phyloP scores from a whole-genome alignment of 352 stramenopile genomes.

The Aphanomyces invadans region DNA sequence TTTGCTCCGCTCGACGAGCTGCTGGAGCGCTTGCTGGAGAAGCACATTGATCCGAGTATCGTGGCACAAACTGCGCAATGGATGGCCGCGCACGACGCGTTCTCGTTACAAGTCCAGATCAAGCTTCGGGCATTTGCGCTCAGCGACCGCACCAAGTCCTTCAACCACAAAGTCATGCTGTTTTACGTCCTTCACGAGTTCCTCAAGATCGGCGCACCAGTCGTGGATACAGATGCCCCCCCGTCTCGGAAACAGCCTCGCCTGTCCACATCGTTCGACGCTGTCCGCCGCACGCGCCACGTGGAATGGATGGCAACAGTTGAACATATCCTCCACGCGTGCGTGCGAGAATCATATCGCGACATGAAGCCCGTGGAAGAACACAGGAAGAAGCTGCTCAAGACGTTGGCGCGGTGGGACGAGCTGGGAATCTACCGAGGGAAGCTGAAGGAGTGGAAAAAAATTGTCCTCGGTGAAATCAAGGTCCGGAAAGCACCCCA shows the following conservation, averaged over 20 bases:
- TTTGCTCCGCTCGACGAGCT: slow-evolving; percentile 4
- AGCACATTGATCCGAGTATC: background rate
- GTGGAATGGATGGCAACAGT: slow-evolving; percentile 9
- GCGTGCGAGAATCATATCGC: slow-evolving; percentile 57
- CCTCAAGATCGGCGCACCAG: slow-evolving; percentile 38
- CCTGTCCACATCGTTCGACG: background rate
- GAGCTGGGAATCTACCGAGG: slow-evolving; percentile 66
- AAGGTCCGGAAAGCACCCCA: slow-evolving; percentile 51
- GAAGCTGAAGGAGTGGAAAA: slow-evolving; percentile 77
- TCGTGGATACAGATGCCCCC: slow-evolving; percentile 41
- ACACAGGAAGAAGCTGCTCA: slow-evolving; percentile 66
- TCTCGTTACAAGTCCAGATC: slow-evolving; percentile 10
- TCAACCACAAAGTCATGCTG: slow-evolving; percentile 77
- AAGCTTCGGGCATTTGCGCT: slow-evolving; percentile 34
- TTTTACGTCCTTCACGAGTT: slow-evolving; percentile 86
- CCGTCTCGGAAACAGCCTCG: slow-evolving; percentile 33
- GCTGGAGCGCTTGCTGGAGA: slow-evolving; percentile 2
- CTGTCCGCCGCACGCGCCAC: slow-evolving; percentile 28
- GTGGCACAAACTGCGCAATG: slow-evolving; percentile 3
- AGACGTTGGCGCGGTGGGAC: slow-evolving; percentile 79
- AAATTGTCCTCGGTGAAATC: slow-evolving; percentile 52
- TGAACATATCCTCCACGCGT: slow-evolving; percentile 55
- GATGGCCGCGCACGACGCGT: slow-evolving; percentile 10
- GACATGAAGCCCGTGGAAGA: slow-evolving; percentile 61
- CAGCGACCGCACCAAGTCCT: slow-evolving; percentile 47